Conservation (phyloP, 2,329 filamentous ascomycete genomes). For the Fusarium napiforme region DNA sequence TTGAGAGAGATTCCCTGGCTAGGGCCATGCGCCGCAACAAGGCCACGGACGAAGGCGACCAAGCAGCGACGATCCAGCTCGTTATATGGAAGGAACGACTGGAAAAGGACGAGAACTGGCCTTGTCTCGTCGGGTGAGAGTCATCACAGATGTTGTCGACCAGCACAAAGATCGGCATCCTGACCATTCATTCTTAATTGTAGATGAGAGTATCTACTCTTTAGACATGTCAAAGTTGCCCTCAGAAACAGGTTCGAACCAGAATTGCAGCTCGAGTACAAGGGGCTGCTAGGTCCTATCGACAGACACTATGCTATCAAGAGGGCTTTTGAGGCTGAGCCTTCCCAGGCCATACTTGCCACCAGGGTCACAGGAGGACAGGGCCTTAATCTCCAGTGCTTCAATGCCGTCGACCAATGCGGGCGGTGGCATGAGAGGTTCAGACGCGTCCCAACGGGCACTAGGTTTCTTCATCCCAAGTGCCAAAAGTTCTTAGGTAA, state of each 20-base stretch:
- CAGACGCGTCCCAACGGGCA: fast-evolving
- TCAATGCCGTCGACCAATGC: not conserved
- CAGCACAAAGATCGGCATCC: not conserved
- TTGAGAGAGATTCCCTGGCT: fast-evolving
- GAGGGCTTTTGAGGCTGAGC: not conserved
- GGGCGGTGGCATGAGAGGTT: not conserved
- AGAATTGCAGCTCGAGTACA: not conserved
- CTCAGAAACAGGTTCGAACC: not conserved
- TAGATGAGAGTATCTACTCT: not conserved
- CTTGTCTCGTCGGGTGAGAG: not conserved
- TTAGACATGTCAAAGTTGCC: not conserved
- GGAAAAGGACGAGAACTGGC: not conserved
- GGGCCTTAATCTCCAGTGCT: not conserved
- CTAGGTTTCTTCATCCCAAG: not conserved
- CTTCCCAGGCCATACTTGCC: not conserved
- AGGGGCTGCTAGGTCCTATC: not conserved
- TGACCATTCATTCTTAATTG: not conserved
- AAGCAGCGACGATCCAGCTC: not conserved
- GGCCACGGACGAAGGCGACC: too few species aligned
- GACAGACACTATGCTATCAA: not conserved
- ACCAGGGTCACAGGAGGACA: not conserved
- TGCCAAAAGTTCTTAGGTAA: not conserved
- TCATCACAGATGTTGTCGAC: too few species aligned
- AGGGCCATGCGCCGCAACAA: not conserved
- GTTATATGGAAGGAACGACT: not conserved